Conservation (phyloP, 371 early-diverging fungal species). For the Batrachochytrium dendrobatidis region DNA sequence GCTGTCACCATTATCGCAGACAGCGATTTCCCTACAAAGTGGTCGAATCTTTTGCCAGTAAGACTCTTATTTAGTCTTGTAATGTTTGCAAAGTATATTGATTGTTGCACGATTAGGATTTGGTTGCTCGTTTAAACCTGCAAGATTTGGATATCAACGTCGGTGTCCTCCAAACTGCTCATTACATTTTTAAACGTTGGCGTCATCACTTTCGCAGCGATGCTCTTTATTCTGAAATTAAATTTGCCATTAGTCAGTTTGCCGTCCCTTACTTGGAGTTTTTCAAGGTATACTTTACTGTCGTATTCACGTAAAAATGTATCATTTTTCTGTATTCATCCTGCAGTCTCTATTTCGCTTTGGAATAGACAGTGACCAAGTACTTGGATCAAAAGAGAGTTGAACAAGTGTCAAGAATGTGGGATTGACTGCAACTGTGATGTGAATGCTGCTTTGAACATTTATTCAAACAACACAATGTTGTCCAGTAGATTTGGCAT, state of each 20-base stretch:
- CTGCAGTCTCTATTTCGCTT: no score
- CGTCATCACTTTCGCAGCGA: constrained; percentile 74
- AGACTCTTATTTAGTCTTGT: constrained; percentile 9
- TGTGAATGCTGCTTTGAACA: no score
- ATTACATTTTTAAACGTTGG: constrained; percentile 93
- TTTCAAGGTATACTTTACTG: constrained; percentile 49
- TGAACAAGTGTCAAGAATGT: no score
- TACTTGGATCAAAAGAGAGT: no score
- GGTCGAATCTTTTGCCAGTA: constrained; percentile 79
- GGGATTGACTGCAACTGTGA: no score
- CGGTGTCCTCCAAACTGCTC: constrained; percentile 86
- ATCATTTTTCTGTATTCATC: no score
- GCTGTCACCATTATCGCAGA: constrained; percentile 85
- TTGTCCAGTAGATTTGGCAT: no score
- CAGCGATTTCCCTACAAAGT: constrained; percentile 82
- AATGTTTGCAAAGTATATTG: not conserved
- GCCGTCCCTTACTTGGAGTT: constrained; percentile 71
- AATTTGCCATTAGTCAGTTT: constrained; percentile 80
- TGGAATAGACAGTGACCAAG: no score
- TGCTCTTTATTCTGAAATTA: constrained; percentile 77
- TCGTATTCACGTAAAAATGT: no score
- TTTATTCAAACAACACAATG: no score
- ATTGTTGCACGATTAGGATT: not conserved
- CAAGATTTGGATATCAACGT: constrained; percentile 76
- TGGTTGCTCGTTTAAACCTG: constrained; percentile 52